Base-by-base conservation (phyloP, 1,284 basidiomycete species). In the Sanguinoderma infundibulare region DNA sequence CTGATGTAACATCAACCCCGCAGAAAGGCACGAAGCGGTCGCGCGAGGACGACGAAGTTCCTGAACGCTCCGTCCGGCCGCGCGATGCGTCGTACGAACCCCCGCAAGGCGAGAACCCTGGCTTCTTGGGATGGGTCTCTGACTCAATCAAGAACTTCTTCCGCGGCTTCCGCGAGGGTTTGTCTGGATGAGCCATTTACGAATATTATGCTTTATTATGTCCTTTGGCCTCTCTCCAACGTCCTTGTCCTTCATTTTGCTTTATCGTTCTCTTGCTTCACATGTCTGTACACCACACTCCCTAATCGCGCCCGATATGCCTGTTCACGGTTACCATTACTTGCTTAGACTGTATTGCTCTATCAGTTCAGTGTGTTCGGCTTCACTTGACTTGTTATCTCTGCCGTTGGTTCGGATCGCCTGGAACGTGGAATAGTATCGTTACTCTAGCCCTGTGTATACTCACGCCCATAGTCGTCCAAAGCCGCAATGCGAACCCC, bases 61-160 rank as follows among this genome's bases (percentile, higher is more conserved):
- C 73, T 42, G 79, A 79, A 39, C 81, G 81, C 22, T 55, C 74
- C 26, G 83, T 80, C 57, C 85, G 87, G 15, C 75, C 80, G 20
- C 81, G 87, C 40, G 83, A 74, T 28, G 81, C 81, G 55, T 72
- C 70, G 0, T 83, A 84, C 69, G 70, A 73, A 50, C 75, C 80
- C 0, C 75, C 80, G 3, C 68, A 77, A 60, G 75, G 75, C 54
- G 81, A 83, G 28, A 69, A 77, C 10, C 81, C 83, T 9, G 76
- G 77, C 44, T 67, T 79, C 44, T 68, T 85, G 58, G 82, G 81
- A 44, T 87, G 85, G 87, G 78, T 90, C 64, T 73, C 84, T 66
- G 74, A 82, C 44, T 88, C 87, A 3, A 78, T 90, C 73, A 81
- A 82, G 71, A 83, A 82, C 20, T 89, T 90, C 72, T 76, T 86